Evolutionary conservation across 768 basidiomycete species (phyloP), one percentile per base, ranked within the genome.

Genomic region (Boletus vinaceobasis): DNA sequence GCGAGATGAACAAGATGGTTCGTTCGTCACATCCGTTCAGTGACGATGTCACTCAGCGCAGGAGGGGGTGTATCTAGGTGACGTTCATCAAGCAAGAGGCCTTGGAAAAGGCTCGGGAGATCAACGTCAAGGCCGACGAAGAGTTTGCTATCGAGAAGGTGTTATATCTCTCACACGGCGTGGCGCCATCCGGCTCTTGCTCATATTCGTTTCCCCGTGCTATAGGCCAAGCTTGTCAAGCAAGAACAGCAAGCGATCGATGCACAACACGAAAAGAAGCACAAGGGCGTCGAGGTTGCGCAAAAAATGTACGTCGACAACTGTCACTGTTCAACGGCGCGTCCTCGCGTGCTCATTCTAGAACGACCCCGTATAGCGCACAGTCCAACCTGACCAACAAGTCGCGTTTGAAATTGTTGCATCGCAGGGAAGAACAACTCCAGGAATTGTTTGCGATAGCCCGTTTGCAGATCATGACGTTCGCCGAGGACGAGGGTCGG

Each of bases 1-100:
- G 77, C 66, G 96, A 98, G 80, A 93, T 98, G 91, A 95, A 93
- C 78, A 98, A 98, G 85, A 98, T 98, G 96, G 96, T 94, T 52
- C 50, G 80, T 70, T 33, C 17, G 39, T 27, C 45, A 37, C 4
- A 50, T 43, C 37, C 7, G n/a, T 21, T 38, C 38, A 15, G 32
- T 46, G 29, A 55, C 48, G 29, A 29, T 19, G 36, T 40, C 36
- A 15, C 50, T 53, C 43, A 57, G 54, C 32, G 29, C 52, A 7
- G 11, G 32, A 37, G 35, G 13, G 13, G 31, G 15, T 59, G 13
- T 21, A 17, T 48, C 32, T 70, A 96, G 95, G 92, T 96, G 44
- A 87, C 93, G 50, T 98, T 98, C 79, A 98, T 98, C 81, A 96
- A 92, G 75, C 97, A 98, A 69, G 97, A 99, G 74, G 96, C 96